Percentiles rank a stretch among this genome's conserved stretches.
Evolutionary conservation across 2,329 filamentous ascomycete species (phyloP).

Genomic region (Fusarium sp.): DNA sequence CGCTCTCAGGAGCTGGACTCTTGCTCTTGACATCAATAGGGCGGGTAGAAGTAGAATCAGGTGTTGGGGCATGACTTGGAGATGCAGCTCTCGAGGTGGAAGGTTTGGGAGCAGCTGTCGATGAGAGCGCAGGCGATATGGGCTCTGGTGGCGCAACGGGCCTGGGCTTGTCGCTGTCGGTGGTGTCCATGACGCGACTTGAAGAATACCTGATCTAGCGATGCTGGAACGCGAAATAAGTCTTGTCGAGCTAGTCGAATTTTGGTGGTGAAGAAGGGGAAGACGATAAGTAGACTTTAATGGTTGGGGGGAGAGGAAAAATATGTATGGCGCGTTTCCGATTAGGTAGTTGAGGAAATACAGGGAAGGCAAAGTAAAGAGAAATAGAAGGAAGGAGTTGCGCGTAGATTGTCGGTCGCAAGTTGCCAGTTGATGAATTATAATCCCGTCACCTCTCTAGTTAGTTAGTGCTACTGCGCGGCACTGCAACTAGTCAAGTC

Average conservation of each 20-base stretch:
- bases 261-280: background rate
- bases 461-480: background rate
- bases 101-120: conserved; percentile 37
- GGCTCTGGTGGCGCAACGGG: conserved; percentile 46
- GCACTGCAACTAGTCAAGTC: conserved; percentile 1
- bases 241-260: conserved; percentile 2
- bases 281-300: background rate
- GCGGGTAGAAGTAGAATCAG: conserved; percentile 40
- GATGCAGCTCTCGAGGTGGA: conserved; percentile 37
- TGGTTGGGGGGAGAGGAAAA: background rate
- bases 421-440: conserved; percentile 35
- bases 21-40: conserved; percentile 35
- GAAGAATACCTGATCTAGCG: conserved; percentile 14
- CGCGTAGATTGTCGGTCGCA: conserved; percentile 34
- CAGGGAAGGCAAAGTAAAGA: conserved; percentile 7
- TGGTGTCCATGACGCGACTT: conserved; percentile 44
- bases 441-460: background rate
- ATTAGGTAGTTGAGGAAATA: background rate
- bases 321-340: conserved; percentile 25
- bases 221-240: conserved; percentile 25
- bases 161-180: conserved; percentile 45
- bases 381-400: conserved; percentile 18
- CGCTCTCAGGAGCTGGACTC: conserved; percentile 30
- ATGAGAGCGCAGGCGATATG: conserved; percentile 47
- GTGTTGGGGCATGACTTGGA: conserved; percentile 40